A percentile compares a stretch with the other conserved stretches of the same genome.
These are phyloP conservation scores for Taphrina communis DNA, from an alignment of 1,139 yeast genomes.

Conservation along the genomic window DNA sequence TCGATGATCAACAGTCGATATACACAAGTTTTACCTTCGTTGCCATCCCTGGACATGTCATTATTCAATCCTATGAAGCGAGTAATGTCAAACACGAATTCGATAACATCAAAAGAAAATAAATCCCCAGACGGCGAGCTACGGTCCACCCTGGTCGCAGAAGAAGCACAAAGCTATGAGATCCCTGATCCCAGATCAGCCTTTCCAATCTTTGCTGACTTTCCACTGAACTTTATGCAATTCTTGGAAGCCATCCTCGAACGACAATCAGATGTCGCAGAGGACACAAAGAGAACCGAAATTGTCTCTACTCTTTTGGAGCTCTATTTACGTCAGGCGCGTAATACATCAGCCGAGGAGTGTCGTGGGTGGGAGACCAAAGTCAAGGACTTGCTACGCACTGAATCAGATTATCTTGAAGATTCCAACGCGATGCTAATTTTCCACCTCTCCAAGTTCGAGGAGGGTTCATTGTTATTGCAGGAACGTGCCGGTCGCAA, in stretches of 20 bases:
- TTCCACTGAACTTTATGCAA: slow-evolving; percentile 88
- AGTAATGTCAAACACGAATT: slow-evolving; percentile 9
- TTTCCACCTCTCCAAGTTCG: slow-evolving; percentile 47
- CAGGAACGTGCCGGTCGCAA: slow-evolving; percentile 60
- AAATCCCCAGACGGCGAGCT: not conserved
- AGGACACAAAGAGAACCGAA: slow-evolving; percentile 65
- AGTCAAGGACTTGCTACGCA: slow-evolving; percentile 61
- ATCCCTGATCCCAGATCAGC: slow-evolving; percentile 87
- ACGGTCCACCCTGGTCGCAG: not conserved
- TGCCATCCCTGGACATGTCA: slow-evolving; percentile 30
- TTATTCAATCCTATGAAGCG: slow-evolving; percentile 32
- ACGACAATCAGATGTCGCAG: slow-evolving; percentile 41
- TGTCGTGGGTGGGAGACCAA: slow-evolving; percentile 65
- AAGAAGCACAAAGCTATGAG: slow-evolving; percentile 41
- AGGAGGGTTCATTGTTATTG: slow-evolving; percentile 50
- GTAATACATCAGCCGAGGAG: slow-evolving; percentile 53
- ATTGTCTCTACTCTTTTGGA: slow-evolving; percentile 80
- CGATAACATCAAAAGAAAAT: not conserved
- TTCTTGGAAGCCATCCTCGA: slow-evolving; percentile 80
- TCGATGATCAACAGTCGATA: slow-evolving; percentile 33
- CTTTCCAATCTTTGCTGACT: slow-evolving; percentile 81
- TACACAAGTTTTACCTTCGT: slow-evolving; percentile 32
- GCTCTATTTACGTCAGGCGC: slow-evolving; percentile 71
- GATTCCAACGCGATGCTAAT: slow-evolving; percentile 47
- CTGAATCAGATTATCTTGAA: slow-evolving; percentile 53